Conservation (phyloP, 768 basidiomycete species). For the Pholiota conissans region DNA sequence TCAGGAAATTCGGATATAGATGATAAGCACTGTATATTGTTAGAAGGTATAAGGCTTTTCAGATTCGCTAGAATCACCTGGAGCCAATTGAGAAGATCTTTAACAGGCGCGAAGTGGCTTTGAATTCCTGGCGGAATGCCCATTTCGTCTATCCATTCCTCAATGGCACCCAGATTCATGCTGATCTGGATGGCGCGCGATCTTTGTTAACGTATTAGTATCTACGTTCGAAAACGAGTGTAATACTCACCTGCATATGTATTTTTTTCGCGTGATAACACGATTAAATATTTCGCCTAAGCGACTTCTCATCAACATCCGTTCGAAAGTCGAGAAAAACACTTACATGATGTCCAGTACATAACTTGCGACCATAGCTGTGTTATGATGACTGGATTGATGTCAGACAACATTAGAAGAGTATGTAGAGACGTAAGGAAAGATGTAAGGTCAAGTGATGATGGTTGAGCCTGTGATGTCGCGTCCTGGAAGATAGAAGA, state of each 20-base stretch:
- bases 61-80: constrained; percentile 48
- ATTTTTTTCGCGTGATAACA: constrained; percentile 88
- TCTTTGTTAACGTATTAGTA: constrained; percentile 30
- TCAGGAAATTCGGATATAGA: constrained; percentile 86
- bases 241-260: constrained; percentile 73
- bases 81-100: constrained; percentile 83
- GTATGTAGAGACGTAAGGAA: constrained; percentile 87
- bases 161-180: constrained; percentile 80
- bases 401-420: constrained; percentile 79
- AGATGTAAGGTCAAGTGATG: constrained; percentile 61
- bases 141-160: constrained; percentile 89
- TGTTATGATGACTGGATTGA: constrained; percentile 85
- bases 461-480: constrained; percentile 33
- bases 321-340: not conserved
- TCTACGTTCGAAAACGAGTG: not conserved
- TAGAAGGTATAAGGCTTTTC: not conserved
- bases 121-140: constrained; percentile 78
- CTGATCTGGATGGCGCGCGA: constrained; percentile 88
- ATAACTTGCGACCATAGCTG: constrained; percentile 98
- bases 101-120: constrained; percentile 80
- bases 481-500: constrained; percentile 49
- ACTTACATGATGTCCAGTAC: constrained; percentile 94
- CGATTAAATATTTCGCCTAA: constrained; percentile 85
- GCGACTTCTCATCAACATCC: not conserved
- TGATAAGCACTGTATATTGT: constrained; percentile 64